Evolutionary conservation across 2,329 filamentous ascomycete genomes (phyloP), one percentile per base, ranked within the genome.

Genomic region (Colletotrichum lini): DNA sequence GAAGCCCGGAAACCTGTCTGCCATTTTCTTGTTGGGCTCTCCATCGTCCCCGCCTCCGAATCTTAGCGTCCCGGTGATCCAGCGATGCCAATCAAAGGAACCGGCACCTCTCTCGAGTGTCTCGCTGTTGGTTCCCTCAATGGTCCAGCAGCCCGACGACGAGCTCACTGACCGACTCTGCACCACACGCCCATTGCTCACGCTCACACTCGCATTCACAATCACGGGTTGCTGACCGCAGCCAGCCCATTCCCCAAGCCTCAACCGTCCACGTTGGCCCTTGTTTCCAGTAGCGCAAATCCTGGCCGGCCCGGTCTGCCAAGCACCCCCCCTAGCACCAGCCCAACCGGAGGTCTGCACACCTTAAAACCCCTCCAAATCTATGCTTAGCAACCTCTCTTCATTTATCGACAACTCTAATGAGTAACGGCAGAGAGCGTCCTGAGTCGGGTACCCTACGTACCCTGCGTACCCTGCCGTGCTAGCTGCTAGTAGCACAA

Each of bases 41-140:
- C 16, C 64, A 56, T 71, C 64, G 68, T 60, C 52, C n/a, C 66
- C 63, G 12, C 47, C 52, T 47, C 30, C 23, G 49, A 18, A 23
- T 40, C 18, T 16, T 67, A 58, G 58, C 64, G 50, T n/a, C 42
- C 35, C 68, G 58, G 40, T 66, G 67, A 66, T 70, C 64, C 56
- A 66, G 44, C 49, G 58, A 54, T 54, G 57, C 42, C 65, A 53
- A 63, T 68, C 50, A 57, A 68, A 70, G 53, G n/a, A 38, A 26
- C 23, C 16, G 45, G 45, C 40, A 18, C 10, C 44, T 50, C 45
- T 62, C 42, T 64, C 23, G 23, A 40, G 35, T 57, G 64, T 70
- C 64, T 70, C 50, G 64, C 50, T 47, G 50, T 23, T 23, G 56
- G 23, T 26, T 40, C 21, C 49, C 68, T 71, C 38, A 71, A 44